Base-by-base conservation (phyloP, 805 yeast genomes). In the Ogataea angusta region DNA sequence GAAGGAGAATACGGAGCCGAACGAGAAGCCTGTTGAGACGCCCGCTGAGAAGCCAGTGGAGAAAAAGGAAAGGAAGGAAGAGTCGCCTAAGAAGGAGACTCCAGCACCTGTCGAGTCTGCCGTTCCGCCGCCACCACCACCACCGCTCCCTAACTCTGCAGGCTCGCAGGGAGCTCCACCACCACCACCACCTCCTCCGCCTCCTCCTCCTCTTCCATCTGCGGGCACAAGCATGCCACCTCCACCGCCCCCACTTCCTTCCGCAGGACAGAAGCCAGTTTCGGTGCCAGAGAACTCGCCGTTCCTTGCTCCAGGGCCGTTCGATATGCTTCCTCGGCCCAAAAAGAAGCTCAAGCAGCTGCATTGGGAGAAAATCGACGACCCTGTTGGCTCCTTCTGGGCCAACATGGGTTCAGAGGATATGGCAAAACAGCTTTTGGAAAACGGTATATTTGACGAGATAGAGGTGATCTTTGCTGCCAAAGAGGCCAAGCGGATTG, bases 341-440 rank as follows among this genome's bases (percentile, higher is more conserved):
- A 80, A 77, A 55, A 72, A 78, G 44, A 86, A 84, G 58, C 73
- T 93, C 49, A 93, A 95, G 60, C 99, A 91, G 60, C 74, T 93
- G 69, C 99, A 93, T 60, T 95, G 98, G 98, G 96, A 91, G 52
- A 87, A 85, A 56, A 72, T 95, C 27, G 96, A 91, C 24, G 74
- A 80, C 44, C 83, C 93, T 15, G 85, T 82, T 38, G 77, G 82
- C 32, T 90, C 98, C 0, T 84, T 93, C 45, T 91, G 99, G 98
- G 75, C 79, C 14, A 73, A 76, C 19, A 71, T 78, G 23, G 77
- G 81, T 28, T 78, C 82, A 16, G 74, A 72, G 2, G 70, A 69
- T 15, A 64, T 79, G 30, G 77, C 84, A 2, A 83, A 78, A 45
- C 79, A 78, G 46, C 68, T 91, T 35, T 68, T 74, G 37, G 82